These are phyloP conservation scores for Fomes fomentarius DNA, from an alignment of 1,284 basidiomycete species.

Conservation along the genomic window DNA sequence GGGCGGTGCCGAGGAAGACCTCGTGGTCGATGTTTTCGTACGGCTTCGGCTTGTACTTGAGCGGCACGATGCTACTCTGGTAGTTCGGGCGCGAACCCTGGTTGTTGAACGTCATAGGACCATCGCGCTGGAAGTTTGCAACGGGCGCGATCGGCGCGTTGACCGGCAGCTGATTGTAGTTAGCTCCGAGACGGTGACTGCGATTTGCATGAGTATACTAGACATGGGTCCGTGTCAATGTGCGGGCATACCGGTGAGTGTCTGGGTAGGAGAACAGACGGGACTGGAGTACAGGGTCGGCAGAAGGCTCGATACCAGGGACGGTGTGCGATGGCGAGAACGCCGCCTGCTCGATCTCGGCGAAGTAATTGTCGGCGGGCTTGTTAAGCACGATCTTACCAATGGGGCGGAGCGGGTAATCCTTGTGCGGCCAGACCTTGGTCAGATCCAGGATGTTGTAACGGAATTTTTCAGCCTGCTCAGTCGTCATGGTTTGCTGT, in stretches of 20 bases:
- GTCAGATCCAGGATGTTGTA: slow-evolving; percentile 91
- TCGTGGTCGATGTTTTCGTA: slow-evolving; percentile 65
- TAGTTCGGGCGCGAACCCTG: slow-evolving; percentile 89
- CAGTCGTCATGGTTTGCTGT: slow-evolving; percentile 89
- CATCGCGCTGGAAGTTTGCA: slow-evolving; percentile 89
- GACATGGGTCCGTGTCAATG: background rate
- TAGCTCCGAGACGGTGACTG: slow-evolving; percentile 80
- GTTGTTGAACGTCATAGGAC: slow-evolving; percentile 68
- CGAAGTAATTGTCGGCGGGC: slow-evolving; percentile 87
- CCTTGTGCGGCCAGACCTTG: slow-evolving; percentile 85
- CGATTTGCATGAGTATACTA: background rate
- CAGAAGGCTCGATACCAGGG: slow-evolving; percentile 86
- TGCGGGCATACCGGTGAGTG: slow-evolving; percentile 59
- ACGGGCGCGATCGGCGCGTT: slow-evolving; percentile 78
- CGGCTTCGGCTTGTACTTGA: slow-evolving; percentile 46
- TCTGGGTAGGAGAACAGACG: slow-evolving; percentile 96
- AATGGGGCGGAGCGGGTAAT: slow-evolving; percentile 86
- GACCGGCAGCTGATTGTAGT: slow-evolving; percentile 91
- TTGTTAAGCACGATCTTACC: slow-evolving; percentile 88
- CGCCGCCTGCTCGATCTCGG: slow-evolving; percentile 85
- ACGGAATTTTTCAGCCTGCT: slow-evolving; percentile 89
- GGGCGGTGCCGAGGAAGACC: slow-evolving; percentile 74
- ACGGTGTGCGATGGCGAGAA: slow-evolving; percentile 88
- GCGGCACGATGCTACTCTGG: slow-evolving; percentile 71
- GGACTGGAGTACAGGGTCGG: slow-evolving; percentile 91